Evolutionary conservation across 2,329 filamentous ascomycete genomes (phyloP), one percentile per base, ranked within the genome.

Genomic region (Monilinia aucupariae): DNA sequence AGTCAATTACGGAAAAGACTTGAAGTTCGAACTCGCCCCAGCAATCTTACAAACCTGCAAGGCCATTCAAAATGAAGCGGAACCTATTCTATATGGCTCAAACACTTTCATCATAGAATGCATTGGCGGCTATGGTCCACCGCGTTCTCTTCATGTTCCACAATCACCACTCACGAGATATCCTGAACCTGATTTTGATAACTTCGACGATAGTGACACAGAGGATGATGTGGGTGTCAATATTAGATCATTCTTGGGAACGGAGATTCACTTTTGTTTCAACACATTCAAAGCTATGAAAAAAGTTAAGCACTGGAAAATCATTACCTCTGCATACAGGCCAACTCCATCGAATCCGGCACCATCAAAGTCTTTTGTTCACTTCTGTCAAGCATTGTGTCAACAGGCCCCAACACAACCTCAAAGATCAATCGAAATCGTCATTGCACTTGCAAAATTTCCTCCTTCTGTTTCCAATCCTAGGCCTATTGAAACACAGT

Each of bases 71-170:
- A n/a, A 20, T 15, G 64, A 65, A 59, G 64, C 64, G 15, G 62
- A 48, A 45, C 27, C 34, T 12, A 52, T 59, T 50, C 55, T 65
- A 1, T 65, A 65, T 7, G 60, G 54, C n/a, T 59, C 34, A 20
- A 65, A 65, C 37, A 65, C 61, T 20, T 65, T 65, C 17, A 30
- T 65, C 4, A 56, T 65, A 3, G 61, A 59, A 27, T 64, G 54
- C 4, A 63, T 65, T n/a, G 54, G 64, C 25, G 59, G 52, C 13
- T 53, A 53, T 53, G 55, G 59, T 34, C 45, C 60, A 17, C 1
- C 20, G 13, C n/a, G 17, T 22, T 32, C 1, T 32, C 13, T 39
- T n/a, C 59, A 63, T 37, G 22, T 51, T 3, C 61, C 61, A 15
- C 61, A 63, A 48, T 60, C 61, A 17, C 61, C 61, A 17, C 55